Evolutionary conservation across 1,139 yeast species (phyloP).

Genomic region (Yamadazyma trypodendri): DNA sequence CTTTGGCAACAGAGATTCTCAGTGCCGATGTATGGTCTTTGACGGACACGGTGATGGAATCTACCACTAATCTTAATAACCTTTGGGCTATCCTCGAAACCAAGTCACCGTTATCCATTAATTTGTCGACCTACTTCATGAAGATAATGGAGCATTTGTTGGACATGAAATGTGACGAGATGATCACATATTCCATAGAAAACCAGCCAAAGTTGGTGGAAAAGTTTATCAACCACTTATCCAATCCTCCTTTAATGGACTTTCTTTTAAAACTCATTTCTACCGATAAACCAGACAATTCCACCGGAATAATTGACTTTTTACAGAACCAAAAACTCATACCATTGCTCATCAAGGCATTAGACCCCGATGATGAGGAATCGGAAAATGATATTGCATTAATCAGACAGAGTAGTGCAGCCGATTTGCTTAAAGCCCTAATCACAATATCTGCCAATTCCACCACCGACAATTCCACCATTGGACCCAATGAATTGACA

Average conservation of each 20-base stretch:
- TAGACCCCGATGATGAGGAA: constrained; percentile 36
- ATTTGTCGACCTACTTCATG: constrained; percentile 84
- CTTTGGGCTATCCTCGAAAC: constrained; percentile 78
- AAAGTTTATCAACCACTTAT: constrained; percentile 73
- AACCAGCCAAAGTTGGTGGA: constrained; percentile 63
- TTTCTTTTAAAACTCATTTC: constrained; percentile 74
- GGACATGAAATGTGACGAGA: constrained; percentile 86
- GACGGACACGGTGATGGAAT: constrained; percentile 87
- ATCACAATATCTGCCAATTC: constrained; percentile 65
- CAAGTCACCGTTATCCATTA: constrained; percentile 60
- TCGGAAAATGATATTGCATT: constrained; percentile 17
- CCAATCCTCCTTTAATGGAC: constrained; percentile 85
- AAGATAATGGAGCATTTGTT: constrained; percentile 90
- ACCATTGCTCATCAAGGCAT: constrained; percentile 54
- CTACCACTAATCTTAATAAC: constrained; percentile 58
- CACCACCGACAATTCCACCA: constrained; percentile 78
- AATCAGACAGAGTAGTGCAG: constrained; percentile 45
- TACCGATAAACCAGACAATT: constrained; percentile 74
- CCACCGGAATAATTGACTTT: constrained; percentile 75
- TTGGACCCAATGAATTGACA: constrained; percentile 94
- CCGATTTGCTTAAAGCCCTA: constrained; percentile 48
- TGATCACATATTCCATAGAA: constrained; percentile 66
- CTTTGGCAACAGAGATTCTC: constrained; percentile 85
- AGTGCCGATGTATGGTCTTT: constrained; percentile 95
- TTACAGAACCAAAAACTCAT: constrained; percentile 65